Conservation (phyloP, 495 filamentous ascomycete species). For the Trichoderma orchidacearum region DNA sequence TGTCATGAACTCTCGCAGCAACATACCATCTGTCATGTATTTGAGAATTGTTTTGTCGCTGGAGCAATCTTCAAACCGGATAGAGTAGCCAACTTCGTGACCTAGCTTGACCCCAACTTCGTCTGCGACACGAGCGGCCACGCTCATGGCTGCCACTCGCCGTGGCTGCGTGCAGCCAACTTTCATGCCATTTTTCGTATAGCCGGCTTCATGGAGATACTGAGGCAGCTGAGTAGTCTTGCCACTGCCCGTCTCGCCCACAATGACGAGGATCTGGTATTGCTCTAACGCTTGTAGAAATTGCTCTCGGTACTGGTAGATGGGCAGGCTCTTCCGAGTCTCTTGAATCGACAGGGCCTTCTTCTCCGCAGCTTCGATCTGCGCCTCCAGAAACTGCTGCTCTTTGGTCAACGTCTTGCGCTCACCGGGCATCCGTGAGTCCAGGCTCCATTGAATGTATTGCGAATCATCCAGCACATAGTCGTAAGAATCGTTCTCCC, state of each 20-base stretch:
- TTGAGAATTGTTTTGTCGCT: constrained; percentile 88
- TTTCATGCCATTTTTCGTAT: constrained; percentile 61
- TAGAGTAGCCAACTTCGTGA: constrained; percentile 88
- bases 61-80: constrained; percentile 90
- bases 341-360: constrained; percentile 79
- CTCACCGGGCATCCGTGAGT: constrained; percentile 54
- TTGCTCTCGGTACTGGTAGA: constrained; percentile 67
- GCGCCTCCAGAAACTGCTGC: constrained; percentile 60
- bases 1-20: constrained; percentile 80
- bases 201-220: constrained; percentile 83
- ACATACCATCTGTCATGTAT: constrained; percentile 98
- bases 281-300: constrained; percentile 60
- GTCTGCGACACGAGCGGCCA: constrained; percentile 86
- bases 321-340: constrained; percentile 78
- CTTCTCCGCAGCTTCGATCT: constrained; percentile 76
- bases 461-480: constrained; percentile 86
- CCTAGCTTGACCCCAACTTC: constrained; percentile 87
- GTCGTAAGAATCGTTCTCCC: constrained; percentile 81
- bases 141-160: constrained; percentile 91
- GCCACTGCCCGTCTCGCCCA: constrained; percentile 79
- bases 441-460: constrained; percentile 76
- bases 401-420: constrained; percentile 58
- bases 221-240: constrained; percentile 87
- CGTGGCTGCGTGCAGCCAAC: constrained; percentile 80
- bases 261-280: constrained; percentile 69